Percentiles rank a stretch among this genome's conserved stretches.
phyloP scores from a whole-genome alignment of 345 rosid species.

The Turnera subulata region DNA sequence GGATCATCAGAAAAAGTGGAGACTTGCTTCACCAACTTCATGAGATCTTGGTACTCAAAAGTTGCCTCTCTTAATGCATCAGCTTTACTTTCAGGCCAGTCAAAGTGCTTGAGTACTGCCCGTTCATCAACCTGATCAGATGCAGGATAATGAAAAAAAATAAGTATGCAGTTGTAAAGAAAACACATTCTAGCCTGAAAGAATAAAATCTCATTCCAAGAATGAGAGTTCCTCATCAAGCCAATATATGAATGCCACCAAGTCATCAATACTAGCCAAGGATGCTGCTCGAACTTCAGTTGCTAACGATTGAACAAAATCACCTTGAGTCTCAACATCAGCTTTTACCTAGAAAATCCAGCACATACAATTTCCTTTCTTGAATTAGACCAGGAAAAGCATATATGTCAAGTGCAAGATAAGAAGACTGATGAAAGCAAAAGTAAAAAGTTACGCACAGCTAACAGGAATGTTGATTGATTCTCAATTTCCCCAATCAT shows the following conservation, averaged over 20 bases:
- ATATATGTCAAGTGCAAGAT: too few species aligned
- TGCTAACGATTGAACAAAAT: constrained; percentile 90
- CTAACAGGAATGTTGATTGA: constrained; percentile 89
- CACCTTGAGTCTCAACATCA: constrained; percentile 98
- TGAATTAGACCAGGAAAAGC: constrained; percentile 7
- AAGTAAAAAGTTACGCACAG: constrained; percentile 47
- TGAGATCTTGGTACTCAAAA: constrained; percentile 91
- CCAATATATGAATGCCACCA: constrained; percentile 91
- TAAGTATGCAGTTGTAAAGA: not conserved
- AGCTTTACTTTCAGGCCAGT: constrained; percentile 99
- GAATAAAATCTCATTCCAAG: constrained; percentile 48
- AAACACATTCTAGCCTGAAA: not conserved
- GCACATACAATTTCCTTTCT: constrained; percentile 7
- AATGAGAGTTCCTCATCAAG: constrained; percentile 98
- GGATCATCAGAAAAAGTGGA: constrained; percentile 85
- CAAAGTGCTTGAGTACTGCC: constrained; percentile 97
- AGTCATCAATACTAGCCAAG: constrained; percentile 65
- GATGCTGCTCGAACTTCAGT: constrained; percentile 85
- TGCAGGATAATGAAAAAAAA: constrained; percentile 3
- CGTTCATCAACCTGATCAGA: constrained; percentile 80
- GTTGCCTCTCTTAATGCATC: constrained; percentile 96
- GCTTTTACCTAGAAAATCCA: constrained; percentile 72
- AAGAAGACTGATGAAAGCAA: too few species aligned
- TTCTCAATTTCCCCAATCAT: constrained; percentile 97
- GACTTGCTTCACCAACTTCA: constrained; percentile 78